Conservation (phyloP, 1,284 basidiomycete genomes). For the Vanrija sp. region DNA sequence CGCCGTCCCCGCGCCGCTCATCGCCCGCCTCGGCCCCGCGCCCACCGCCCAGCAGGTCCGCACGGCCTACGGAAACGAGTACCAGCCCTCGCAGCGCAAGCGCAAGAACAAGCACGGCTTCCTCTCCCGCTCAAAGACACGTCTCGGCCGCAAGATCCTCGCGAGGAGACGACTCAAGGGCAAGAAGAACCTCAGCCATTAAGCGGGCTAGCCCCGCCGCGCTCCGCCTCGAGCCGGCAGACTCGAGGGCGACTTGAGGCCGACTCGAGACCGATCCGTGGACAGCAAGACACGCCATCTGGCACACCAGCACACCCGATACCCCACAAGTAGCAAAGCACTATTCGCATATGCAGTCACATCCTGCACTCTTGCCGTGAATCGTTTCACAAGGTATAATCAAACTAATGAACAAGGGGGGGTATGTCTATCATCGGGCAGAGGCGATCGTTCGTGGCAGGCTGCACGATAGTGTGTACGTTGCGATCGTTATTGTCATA, state of each 20-base stretch:
- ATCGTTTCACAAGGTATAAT: not conserved
- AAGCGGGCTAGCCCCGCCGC: not conserved
- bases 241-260: too few relatives aligned
- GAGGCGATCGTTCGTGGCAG: not conserved
- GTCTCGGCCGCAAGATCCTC: conserved; percentile 54
- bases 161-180: conserved; percentile 58
- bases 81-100: conserved; percentile 82
- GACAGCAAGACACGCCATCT: too few relatives aligned
- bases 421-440: not conserved
- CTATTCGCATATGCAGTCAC: conserved; percentile 6
- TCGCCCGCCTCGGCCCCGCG: not conserved
- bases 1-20: not conserved
- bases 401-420: not conserved
- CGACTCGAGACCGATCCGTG: too few relatives aligned
- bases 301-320: not conserved
- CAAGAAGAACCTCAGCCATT: conserved; percentile 60
- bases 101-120: conserved; percentile 86
- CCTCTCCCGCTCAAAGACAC: conserved; percentile 56
- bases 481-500: too few relatives aligned
- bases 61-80: conserved; percentile 62
- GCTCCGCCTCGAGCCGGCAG: too few relatives aligned
- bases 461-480: too few relatives aligned
- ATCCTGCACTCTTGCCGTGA: not conserved
- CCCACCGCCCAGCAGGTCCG: conserved; percentile 24
- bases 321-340: conserved; percentile 4